Conservation (phyloP, 805 yeast species). For the Blastobotrys chiropterorum region DNA sequence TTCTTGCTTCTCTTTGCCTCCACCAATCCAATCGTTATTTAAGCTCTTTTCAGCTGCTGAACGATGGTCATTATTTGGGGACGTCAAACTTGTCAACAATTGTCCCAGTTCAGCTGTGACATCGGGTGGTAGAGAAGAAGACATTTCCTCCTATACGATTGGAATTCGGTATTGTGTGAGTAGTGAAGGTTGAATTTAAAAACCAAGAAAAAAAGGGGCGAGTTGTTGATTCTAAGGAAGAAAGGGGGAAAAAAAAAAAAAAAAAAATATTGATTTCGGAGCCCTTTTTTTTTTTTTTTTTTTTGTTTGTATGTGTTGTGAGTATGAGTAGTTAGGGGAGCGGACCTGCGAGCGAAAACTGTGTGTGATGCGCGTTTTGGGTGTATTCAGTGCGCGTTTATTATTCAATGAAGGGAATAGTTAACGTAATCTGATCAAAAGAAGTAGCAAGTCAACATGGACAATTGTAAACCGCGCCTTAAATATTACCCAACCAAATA, state of each 20-base stretch:
- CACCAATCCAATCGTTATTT: constrained; percentile 68
- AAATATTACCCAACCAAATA: too few relatives aligned
- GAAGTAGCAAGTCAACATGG: too few relatives aligned
- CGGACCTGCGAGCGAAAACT: background rate
- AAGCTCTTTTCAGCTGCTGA: constrained; percentile 70
- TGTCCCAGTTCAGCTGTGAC: constrained; percentile 47
- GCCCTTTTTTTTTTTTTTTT: constrained; percentile 1
- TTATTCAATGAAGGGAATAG: too few relatives aligned
- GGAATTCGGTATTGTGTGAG: background rate
- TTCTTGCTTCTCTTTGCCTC: constrained; percentile 50
- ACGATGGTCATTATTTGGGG: constrained; percentile 72
- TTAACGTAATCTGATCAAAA: too few relatives aligned
- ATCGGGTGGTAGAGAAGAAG: constrained; percentile 48
- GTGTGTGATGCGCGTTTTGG: background rate
- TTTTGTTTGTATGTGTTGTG: background rate
- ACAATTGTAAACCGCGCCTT: too few relatives aligned
- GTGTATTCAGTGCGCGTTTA: too few relatives aligned
- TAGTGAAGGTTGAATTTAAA: constrained; percentile 17
- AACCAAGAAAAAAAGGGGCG: background rate
- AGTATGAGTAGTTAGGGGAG: background rate
- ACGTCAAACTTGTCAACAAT: constrained; percentile 61
- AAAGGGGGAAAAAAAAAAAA: background rate
- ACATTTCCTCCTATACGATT: background rate
- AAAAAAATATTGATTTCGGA: background rate
- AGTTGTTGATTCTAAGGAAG: background rate